Base-by-base conservation (phyloP, 2,329 filamentous ascomycete species). In the Fusarium torulosum region DNA sequence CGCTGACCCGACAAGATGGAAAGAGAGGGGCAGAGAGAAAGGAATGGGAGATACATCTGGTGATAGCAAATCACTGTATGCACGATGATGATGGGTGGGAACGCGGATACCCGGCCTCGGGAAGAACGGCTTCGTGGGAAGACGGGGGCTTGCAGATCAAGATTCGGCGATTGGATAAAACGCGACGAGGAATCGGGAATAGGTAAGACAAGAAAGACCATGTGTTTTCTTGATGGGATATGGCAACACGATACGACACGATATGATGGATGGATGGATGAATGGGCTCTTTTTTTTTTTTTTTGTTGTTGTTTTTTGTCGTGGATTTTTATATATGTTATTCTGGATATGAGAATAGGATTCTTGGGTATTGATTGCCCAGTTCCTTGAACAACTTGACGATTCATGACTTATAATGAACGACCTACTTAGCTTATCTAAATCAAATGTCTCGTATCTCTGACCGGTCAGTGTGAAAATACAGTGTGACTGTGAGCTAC, bases 331-430 rank as follows among this genome's bases (percentile, higher is more conserved):
- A 31, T 44, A 40, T 44, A 44, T 56, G 45, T 53, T 56, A 27
- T 41, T 44, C 38, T 49, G 57, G 55, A 46, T 55, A 46, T 55
- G 53, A 20, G 41, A 67, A 52, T 29, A 35, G 49, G 49, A 51
- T 46, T 49, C 35, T 43, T 46, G 37, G 37, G 42, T 19, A 45
- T 53, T 52, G 54, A 58, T 67, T 41, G 46, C 37, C 51, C 33
- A 41, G 33, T 40, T 33, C 37, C 23, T 52, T 58, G 59, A 70
- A 55, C 49, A 67, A 51, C 61, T 64, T 63, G 46, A 74, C 65
- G 71, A 74, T 71, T 74, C 62, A 74, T 60, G 72, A 74, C 43
- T 47, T 60, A 52, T 66, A 54, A 70, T 52, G 63, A 66, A 70
- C 47, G 53, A 60, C 25, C 35, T 37, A 35, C 21, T 21, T 54